Evolutionary conservation across 257 asterid genomes (phyloP).

Genomic region (Pogostemon cablin): DNA sequence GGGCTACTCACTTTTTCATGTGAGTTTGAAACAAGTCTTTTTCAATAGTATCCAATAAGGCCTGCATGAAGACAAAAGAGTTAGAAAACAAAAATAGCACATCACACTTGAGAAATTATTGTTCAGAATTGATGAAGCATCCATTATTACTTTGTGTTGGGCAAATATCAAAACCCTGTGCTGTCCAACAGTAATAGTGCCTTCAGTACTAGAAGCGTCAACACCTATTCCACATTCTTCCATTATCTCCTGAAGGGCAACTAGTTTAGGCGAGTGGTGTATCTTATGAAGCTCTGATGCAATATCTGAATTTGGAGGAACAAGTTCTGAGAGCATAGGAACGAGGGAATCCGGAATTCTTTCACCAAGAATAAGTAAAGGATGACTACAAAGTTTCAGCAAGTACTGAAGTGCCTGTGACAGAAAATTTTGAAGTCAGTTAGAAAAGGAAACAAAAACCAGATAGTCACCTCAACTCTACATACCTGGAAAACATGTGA

Average conservation of each 20-base stretch:
- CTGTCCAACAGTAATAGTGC: conserved; percentile 73
- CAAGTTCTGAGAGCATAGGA: conserved; percentile 69
- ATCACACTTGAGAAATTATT: not conserved
- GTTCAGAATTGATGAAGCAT: conserved; percentile 3
- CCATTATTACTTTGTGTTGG: conserved; percentile 84
- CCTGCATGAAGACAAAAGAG: conserved; percentile 57
- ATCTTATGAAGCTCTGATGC: conserved; percentile 82
- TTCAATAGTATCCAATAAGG: conserved; percentile 87
- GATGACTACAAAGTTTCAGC: conserved; percentile 98
- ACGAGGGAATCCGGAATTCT: conserved; percentile 74
- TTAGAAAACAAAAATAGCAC: conserved; percentile 31
- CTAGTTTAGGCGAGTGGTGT: conserved; percentile 93
- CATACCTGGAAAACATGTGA: conserved; percentile 98
- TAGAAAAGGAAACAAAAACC: conserved; percentile 21
- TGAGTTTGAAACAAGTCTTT: conserved; percentile 84
- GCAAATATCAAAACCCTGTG: conserved; percentile 96
- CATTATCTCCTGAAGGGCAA: conserved; percentile 97
- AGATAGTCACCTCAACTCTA: conserved; percentile 4
- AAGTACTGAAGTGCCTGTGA: conserved; percentile 96
- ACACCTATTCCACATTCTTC: conserved; percentile 99
- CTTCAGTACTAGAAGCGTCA: conserved; percentile 82
- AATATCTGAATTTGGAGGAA: conserved; percentile 66
- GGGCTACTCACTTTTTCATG: conserved; percentile 77
- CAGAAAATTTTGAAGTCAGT: conserved; percentile 29
- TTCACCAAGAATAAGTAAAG: conserved; percentile 86